phyloP scores from a whole-genome alignment of 176 grass and related monocot genomes.

The Cenchrus purpureus region DNA sequence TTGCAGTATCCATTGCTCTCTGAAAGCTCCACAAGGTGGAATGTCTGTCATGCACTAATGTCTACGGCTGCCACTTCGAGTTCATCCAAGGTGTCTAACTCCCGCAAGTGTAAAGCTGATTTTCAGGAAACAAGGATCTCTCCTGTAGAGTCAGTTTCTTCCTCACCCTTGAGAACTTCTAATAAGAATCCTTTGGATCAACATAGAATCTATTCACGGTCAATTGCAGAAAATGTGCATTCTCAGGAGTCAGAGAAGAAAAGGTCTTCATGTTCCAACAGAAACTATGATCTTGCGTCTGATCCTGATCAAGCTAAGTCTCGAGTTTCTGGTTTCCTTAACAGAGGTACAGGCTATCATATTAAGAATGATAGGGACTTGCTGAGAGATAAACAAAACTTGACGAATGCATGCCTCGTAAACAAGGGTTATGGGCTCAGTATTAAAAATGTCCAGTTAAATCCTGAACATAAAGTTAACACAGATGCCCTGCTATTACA shows the following conservation, averaged over 20 bases:
- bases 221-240: conserved; percentile 36
- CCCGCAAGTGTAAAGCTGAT: conserved; percentile 61
- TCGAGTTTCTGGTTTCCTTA: conserved; percentile 39
- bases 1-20: conserved; percentile 36
- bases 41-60: conserved; percentile 38
- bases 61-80: conserved; percentile 57
- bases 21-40: conserved; percentile 44
- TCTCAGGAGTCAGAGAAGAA: conserved; percentile 47
- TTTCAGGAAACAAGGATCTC: conserved; percentile 61
- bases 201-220: conserved; percentile 27
- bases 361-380: conserved; percentile 16
- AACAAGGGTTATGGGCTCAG: conserved; percentile 26
- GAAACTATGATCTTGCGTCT: conserved; percentile 37
- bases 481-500: conserved; percentile 21
- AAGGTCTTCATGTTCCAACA: conserved; percentile 36
- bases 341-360: conserved; percentile 32
- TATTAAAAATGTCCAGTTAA: conserved; percentile 28
- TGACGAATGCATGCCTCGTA: no score
- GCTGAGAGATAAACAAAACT: no score
- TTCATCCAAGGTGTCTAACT: conserved; percentile 67
- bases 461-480: conserved; percentile 34
- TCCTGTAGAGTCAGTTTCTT: conserved; percentile 86
- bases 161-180: conserved; percentile 59
- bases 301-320: conserved; percentile 39
- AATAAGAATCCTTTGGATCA: conserved; percentile 44